These are phyloP conservation scores for Serpula lacrymans DNA, from an alignment of 768 basidiomycete genomes.

Conservation along the genomic window DNA sequence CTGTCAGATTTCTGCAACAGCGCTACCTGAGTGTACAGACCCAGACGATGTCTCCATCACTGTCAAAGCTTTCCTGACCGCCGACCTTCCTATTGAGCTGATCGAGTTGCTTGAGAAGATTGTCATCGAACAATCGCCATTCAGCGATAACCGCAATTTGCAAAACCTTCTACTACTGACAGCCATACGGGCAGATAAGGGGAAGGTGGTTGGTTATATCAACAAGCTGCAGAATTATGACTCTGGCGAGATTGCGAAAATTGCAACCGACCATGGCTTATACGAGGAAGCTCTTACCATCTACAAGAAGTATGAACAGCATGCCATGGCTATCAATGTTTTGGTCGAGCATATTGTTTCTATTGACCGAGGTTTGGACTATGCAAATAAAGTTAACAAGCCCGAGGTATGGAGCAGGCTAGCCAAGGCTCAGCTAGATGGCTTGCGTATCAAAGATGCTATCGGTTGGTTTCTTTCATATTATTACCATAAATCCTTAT, in stretches of 20 bases:
- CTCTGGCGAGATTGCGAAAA: slow-evolving; percentile 89
- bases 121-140: slow-evolving; percentile 93
- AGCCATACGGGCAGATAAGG: slow-evolving; percentile 96
- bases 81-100: slow-evolving; percentile 94
- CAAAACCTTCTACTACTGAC: slow-evolving; percentile 95
- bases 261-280: slow-evolving; percentile 93
- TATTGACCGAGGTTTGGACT: slow-evolving; percentile 94
- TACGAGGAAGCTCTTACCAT: slow-evolving; percentile 97
- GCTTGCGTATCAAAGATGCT: slow-evolving; percentile 95
- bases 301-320: slow-evolving; percentile 96
- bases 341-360: slow-evolving; percentile 98
- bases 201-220: slow-evolving; percentile 97
- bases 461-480: slow-evolving; percentile 62
- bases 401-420: slow-evolving; percentile 97
- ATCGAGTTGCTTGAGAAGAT: slow-evolving; percentile 99
- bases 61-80: slow-evolving; percentile 97
- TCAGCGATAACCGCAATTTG: slow-evolving; percentile 95
- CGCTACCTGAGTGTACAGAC: slow-evolving; percentile 94
- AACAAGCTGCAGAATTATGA: slow-evolving; percentile 97
- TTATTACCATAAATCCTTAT: slow-evolving; percentile 4
- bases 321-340: slow-evolving; percentile 94
- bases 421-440: slow-evolving; percentile 98
- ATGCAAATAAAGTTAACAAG: slow-evolving; percentile 93
- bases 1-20: slow-evolving; percentile 83
- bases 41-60: slow-evolving; percentile 98